Base-by-base conservation (phyloP, 257 asterid genomes). In the Echium plantagineum region DNA sequence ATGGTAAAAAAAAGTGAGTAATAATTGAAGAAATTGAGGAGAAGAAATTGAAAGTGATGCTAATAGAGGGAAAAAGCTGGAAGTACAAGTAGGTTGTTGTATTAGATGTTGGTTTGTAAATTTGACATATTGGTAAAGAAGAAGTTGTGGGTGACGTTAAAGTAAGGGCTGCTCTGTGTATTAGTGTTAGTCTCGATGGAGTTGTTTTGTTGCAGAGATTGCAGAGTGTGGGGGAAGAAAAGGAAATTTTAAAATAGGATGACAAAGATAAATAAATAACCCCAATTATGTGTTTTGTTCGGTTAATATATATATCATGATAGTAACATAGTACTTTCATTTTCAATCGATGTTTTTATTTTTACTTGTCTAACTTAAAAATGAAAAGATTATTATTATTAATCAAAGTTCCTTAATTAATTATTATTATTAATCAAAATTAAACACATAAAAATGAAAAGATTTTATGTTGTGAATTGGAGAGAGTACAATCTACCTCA, bases 61-160 rank as follows among this genome's bases (percentile, higher is more conserved):
- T 31, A 42, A 9, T 31, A 70, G 38, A 52, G 55, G 70, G 42
- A 65, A 70, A 72, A 64, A 71, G 78, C 72, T 66, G 78, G 69
- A 60, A 60, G 46, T 20, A 52, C 24, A 54, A 22, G 57, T 63
- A 59, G 47, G 16, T 7, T 42, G 49, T 55, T 20, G 26, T 24
- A 24, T 1, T 3, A 24, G 26, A 1, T 24, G 31, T 5, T 13
- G 54, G n/a, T 6, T 26, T 58, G 55, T 6, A 19, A 47, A 63
- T 48, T 61, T 24, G 16, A 21, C 22, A 53, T 5, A 24, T 22
- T 51, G 15, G 9, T 30, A 21, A n/a, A 56, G 30, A 28, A 46
- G 21, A 59, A 26, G 19, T 58, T 48, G 57, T 52, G 32, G 24
- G 64, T 46, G 63, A 65, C 78, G 79, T 74, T 73, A 71, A 77